These are phyloP conservation scores for Verticillium nonalfalfae DNA, from an alignment of 2,329 filamentous ascomycete genomes.

Conservation along the genomic window DNA sequence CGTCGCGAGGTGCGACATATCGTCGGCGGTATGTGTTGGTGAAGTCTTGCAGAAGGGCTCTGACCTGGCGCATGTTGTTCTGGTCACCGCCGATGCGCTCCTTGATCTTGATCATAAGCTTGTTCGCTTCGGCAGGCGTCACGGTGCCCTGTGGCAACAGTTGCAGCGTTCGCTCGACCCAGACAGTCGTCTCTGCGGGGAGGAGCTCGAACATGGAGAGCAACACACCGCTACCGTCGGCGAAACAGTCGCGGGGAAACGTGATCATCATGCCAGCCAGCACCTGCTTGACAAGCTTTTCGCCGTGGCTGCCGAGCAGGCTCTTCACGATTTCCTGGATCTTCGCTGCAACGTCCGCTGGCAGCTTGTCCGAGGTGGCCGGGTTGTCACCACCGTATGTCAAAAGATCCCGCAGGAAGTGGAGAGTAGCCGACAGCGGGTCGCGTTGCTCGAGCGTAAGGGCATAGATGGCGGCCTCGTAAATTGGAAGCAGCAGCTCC, in stretches of 20 bases:
- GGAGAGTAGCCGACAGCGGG: constrained; percentile 82
- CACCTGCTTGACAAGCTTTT: constrained; percentile 77
- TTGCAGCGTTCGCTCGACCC: constrained; percentile 78
- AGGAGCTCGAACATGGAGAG: constrained; percentile 83
- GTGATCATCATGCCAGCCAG: constrained; percentile 99
- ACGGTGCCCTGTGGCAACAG: constrained; percentile 80
- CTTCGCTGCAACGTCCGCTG: constrained; percentile 56
- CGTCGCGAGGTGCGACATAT: constrained; percentile 92
- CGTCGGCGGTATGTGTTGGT: constrained; percentile 89
- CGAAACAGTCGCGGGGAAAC: constrained; percentile 92
- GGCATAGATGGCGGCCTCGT: constrained; percentile 80
- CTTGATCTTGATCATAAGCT: constrained; percentile 73
- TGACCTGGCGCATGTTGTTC: constrained; percentile 65
- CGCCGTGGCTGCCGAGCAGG: constrained; percentile 64
- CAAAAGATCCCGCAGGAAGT: constrained; percentile 87
- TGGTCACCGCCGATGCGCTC: constrained; percentile 65
- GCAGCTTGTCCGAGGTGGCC: constrained; percentile 52
- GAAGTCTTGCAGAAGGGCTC: constrained; percentile 87
- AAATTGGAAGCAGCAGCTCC: constrained; percentile 70
- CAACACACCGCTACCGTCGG: constrained; percentile 88
- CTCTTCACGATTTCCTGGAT: constrained; percentile 68
- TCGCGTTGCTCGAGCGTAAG: constrained; percentile 87
- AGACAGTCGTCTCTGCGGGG: constrained; percentile 69
- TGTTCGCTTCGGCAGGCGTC: constrained; percentile 71
- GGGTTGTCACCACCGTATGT: constrained; percentile 78